Conservation (phyloP, 2,329 filamentous ascomycete genomes). For the Colletotrichum sublineola region DNA sequence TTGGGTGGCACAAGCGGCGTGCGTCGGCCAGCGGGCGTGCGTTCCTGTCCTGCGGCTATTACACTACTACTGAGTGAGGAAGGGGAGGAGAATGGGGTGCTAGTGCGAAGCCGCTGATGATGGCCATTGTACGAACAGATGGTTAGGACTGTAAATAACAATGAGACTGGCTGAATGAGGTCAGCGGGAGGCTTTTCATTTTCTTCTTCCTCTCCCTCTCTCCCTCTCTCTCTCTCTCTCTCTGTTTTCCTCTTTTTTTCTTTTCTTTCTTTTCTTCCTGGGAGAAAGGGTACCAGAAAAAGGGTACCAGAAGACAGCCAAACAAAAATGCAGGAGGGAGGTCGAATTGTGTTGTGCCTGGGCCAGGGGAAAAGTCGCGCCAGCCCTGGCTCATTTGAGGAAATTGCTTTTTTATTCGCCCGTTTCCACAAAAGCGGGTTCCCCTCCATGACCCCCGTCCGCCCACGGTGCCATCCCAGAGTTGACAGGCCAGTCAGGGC, state of each 20-base stretch:
- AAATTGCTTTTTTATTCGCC: constrained; percentile 44
- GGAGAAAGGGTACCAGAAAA: not conserved
- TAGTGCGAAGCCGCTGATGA: not conserved
- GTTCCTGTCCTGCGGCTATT: constrained; percentile 29
- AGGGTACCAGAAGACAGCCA: not conserved
- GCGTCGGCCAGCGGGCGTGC: constrained; percentile 33
- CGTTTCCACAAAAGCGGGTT: constrained; percentile 30
- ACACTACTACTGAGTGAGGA: not conserved
- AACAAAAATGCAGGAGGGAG: not conserved
- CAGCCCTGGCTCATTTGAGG: constrained; percentile 42
- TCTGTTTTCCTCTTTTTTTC: too few species aligned
- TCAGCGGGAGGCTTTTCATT: not conserved
- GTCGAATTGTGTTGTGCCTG: constrained; percentile 3
- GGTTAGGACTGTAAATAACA: too few species aligned
- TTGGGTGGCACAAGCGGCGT: constrained; percentile 27
- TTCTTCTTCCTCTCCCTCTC: not conserved
- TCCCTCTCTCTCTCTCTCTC: too few species aligned
- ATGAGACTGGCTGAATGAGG: not conserved
- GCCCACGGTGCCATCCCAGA: constrained; percentile 28
- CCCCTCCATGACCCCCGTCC: constrained; percentile 17
- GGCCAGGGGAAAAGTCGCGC: constrained; percentile 38
- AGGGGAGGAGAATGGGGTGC: not conserved
- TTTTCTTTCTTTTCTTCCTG: too few species aligned
- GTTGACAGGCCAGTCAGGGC: constrained; percentile 32
- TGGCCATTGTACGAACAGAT: not conserved